phyloP scores from a whole-genome alignment of 2,329 filamentous ascomycete species.

The Bipolaris gigantea region DNA sequence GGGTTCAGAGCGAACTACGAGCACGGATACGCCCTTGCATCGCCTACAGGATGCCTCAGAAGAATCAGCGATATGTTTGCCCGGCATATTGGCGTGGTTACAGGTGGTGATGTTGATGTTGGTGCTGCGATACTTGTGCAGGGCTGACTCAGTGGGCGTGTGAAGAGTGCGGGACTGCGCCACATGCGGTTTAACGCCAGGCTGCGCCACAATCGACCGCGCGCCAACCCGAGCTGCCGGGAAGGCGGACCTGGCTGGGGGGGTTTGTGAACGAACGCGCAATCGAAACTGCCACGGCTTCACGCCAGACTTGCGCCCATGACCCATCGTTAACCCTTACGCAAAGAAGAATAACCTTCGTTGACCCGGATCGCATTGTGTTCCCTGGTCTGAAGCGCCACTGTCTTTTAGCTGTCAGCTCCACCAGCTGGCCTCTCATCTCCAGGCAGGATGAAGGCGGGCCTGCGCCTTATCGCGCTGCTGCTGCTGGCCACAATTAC shows the following conservation, averaged over 20 bases:
- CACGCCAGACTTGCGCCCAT: constrained; percentile 13
- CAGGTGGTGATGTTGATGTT: constrained; percentile 8
- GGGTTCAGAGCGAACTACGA: constrained; percentile 61
- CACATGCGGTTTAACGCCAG: constrained; percentile 17
- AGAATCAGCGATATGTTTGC: constrained; percentile 26
- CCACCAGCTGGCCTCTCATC: constrained; percentile 38
- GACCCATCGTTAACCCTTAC: not conserved
- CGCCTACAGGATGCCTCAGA: constrained; percentile 54
- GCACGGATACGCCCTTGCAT: constrained; percentile 56
- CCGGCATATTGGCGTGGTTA: constrained; percentile 33
- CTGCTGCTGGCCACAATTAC: constrained; percentile 39
- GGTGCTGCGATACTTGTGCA: constrained; percentile 6
- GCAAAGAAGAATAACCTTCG: not conserved
- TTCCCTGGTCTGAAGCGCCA: constrained; percentile 4
- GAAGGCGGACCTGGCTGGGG: constrained; percentile 10
- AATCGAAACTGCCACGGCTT: constrained; percentile 17
- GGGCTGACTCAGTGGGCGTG: constrained; percentile 12
- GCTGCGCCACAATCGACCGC: constrained; percentile 15
- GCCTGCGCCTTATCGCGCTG: constrained; percentile 37
- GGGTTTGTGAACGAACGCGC: constrained; percentile 26
- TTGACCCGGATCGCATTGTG: constrained; percentile 3
- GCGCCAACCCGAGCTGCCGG: constrained; percentile 20
- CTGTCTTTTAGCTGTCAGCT: constrained; percentile 15
- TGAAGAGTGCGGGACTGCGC: constrained; percentile 13
- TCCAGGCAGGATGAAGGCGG: constrained; percentile 38